Evolutionary conservation across 306 rosid genomes (phyloP).

Genomic region (Mimosa bimucronata): DNA sequence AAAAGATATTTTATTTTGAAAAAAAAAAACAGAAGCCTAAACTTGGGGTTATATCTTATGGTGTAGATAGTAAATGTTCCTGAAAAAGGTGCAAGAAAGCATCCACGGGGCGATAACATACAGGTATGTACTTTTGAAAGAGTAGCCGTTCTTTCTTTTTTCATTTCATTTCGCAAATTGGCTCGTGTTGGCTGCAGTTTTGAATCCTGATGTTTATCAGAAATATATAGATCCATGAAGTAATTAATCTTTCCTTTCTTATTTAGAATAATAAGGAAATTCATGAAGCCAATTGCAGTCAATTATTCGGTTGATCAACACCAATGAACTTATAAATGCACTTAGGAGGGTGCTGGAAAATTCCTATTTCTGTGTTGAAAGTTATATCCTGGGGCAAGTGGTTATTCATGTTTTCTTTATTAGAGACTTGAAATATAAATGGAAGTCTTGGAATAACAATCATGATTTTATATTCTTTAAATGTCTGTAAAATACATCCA

Average conservation of each 20-base stretch:
- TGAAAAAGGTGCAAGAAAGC: slow-evolving; percentile 95
- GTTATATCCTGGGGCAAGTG: neutral
- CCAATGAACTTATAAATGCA: neutral
- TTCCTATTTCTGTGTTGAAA: neutral
- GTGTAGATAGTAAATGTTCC: slow-evolving; percentile 98
- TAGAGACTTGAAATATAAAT: neutral
- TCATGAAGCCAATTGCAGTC: neutral
- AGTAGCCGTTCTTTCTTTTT: slow-evolving; percentile 13
- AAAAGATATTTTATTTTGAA: slow-evolving; percentile 13
- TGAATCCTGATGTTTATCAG: slow-evolving; percentile 10
- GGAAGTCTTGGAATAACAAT: neutral
- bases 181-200: slow-evolving; percentile 28
- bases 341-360: neutral
- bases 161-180: neutral
- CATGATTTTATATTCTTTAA: neutral
- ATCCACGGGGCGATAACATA: slow-evolving; percentile 94
- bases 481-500: neutral
- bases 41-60: slow-evolving; percentile 38
- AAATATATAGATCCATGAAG: neutral
- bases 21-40: slow-evolving; percentile 36
- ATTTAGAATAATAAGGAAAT: slow-evolving; percentile 8
- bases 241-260: neutral
- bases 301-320: slow-evolving; percentile 5
- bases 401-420: neutral
- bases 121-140: slow-evolving; percentile 62